These are phyloP conservation scores for Powellomyces hirtus DNA, from an alignment of 192 early-diverging fungal species.

Conservation along the genomic window DNA sequence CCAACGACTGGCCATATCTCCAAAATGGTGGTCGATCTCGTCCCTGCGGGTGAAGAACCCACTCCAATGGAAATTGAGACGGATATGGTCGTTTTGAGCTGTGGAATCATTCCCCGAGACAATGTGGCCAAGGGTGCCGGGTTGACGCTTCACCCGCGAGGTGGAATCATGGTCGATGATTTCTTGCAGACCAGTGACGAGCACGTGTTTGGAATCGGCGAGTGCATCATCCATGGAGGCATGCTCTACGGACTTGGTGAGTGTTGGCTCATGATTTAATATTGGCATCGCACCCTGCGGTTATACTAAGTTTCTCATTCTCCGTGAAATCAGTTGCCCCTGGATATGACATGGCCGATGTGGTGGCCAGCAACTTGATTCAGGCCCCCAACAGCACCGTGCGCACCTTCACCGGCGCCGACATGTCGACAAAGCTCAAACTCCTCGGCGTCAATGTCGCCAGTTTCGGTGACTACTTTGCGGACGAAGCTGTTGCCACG, in stretches of 20 bases:
- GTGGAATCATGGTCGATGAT: constrained; percentile 60
- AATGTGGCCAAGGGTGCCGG: constrained; percentile 52
- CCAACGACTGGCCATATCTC: neutral
- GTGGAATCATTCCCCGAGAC: constrained; percentile 59
- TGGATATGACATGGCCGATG: constrained; percentile 72
- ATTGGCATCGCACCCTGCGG: neutral
- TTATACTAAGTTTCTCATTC: neutral
- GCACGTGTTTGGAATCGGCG: constrained; percentile 62
- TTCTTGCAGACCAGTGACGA: constrained; percentile 39
- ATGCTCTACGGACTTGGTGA: constrained; percentile 49
- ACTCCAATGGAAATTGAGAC: neutral
- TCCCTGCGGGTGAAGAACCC: neutral
- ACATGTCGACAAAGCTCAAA: constrained; percentile 70
- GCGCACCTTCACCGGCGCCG: constrained; percentile 47
- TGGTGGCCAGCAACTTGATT: constrained; percentile 54
- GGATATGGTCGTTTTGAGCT: constrained; percentile 4
- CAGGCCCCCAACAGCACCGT: neutral
- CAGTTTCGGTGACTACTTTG: constrained; percentile 70
- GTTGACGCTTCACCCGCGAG: constrained; percentile 45
- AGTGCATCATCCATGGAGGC: constrained; percentile 50
- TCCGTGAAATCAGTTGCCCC: constrained; percentile 56
- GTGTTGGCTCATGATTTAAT: neutral
- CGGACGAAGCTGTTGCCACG: neutral
- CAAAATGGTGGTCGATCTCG: neutral
- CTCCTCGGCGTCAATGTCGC: constrained; percentile 69